phyloP scores from a whole-genome alignment of 169 alveolate species.

The Cryptosporidium parvum region DNA sequence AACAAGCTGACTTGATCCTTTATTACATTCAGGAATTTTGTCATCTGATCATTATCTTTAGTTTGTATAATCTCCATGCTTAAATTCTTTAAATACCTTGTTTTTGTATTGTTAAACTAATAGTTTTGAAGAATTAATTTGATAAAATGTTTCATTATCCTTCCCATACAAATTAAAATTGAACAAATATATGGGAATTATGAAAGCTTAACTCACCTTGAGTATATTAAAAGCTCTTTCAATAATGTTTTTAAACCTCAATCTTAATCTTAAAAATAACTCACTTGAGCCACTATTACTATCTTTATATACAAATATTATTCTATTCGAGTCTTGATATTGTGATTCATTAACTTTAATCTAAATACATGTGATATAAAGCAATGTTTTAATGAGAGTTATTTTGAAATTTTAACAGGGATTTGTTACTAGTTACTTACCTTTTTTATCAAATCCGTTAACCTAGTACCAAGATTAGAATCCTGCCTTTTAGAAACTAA shows the following conservation, averaged over 20 bases:
- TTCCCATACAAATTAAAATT: background rate
- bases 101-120: conserved; percentile 8
- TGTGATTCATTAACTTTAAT: background rate
- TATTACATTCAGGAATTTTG: conserved; percentile 17
- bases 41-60: conserved; percentile 21
- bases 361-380: background rate
- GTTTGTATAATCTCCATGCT: conserved; percentile 58
- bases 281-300: conserved; percentile 3
- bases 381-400: background rate
- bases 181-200: background rate
- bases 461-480: conserved; percentile 6
- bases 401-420: background rate
- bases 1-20: conserved; percentile 17
- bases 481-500: background rate
- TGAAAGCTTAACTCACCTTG: background rate
- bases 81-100: conserved; percentile 35
- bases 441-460: conserved; percentile 19
- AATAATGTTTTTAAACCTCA: conserved; percentile 19
- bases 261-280: conserved; percentile 14
- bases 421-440: conserved; percentile 9
- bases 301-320: conserved; percentile 25
- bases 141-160: background rate
- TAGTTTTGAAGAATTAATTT: background rate
- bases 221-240: conserved; percentile 26
- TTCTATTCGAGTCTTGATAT: conserved; percentile 12